A percentile compares a stretch with the other conserved stretches of the same genome.
These are phyloP conservation scores for Cnidoscolus chayamansa DNA, from an alignment of 441 rosid genomes.

Conservation along the genomic window DNA sequence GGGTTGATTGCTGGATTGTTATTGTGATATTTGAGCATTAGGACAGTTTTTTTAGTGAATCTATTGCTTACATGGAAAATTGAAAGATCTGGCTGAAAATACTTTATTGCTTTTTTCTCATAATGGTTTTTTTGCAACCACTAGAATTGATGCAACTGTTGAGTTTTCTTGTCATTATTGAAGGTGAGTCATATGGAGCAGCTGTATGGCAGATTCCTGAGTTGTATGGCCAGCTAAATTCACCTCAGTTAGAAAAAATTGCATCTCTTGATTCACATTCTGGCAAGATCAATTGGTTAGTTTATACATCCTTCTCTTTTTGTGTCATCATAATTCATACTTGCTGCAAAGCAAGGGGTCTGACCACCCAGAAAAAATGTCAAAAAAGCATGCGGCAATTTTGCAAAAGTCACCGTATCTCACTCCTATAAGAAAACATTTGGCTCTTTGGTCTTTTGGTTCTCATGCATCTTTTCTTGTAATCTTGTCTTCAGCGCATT, in stretches of 20 bases:
- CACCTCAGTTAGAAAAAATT: slow-evolving; percentile 76
- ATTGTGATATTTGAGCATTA: neutral
- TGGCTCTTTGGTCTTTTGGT: neutral
- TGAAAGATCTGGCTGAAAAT: neutral
- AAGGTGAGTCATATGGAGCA: slow-evolving; percentile 81
- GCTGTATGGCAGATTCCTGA: slow-evolving; percentile 97
- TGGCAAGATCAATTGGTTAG: slow-evolving; percentile 78
- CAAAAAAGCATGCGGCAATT: neutral
- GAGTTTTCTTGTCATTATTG: slow-evolving; percentile 13
- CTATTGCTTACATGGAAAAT: neutral
- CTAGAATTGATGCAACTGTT: neutral
- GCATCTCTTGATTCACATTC: slow-evolving; percentile 79
- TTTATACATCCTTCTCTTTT: slow-evolving; percentile 15
- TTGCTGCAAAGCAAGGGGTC: too few species aligned
- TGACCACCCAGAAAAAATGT: too few species aligned
- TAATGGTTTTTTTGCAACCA: neutral
- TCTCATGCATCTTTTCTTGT: neutral
- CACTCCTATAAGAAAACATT: neutral
- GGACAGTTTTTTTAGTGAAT: neutral
- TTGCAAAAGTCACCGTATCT: neutral
- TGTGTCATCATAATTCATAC: too few species aligned
- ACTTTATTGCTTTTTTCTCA: neutral
- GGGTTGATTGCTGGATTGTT: too few species aligned
- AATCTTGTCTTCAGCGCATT: neutral
- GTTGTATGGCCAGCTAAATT: slow-evolving; percentile 74